A percentile compares a stretch with the other conserved stretches of the same genome.
Evolutionary conservation across 768 basidiomycete genomes (phyloP).

Genomic region (Porphyrellus cyaneotinctus): DNA sequence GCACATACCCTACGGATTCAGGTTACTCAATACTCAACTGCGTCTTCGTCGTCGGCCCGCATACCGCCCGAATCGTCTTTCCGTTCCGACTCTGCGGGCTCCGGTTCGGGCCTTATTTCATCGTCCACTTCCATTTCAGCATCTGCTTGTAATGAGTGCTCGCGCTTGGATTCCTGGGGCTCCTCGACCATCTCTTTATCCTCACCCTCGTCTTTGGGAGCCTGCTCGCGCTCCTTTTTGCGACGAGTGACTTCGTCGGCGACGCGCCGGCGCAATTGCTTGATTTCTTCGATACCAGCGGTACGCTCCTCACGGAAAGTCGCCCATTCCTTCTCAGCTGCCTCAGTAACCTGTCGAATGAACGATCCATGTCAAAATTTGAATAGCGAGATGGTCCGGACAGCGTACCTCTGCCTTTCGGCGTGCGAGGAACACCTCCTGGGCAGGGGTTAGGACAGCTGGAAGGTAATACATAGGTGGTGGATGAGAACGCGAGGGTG

Average conservation of each 20-base stretch:
- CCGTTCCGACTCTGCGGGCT: constrained; percentile 40
- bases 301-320: constrained; percentile 59
- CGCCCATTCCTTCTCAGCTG: constrained; percentile 65
- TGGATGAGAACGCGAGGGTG: constrained; percentile 60
- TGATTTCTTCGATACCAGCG: constrained; percentile 58
- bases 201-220: constrained; percentile 28
- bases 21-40: constrained; percentile 62
- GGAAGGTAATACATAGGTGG: constrained; percentile 79
- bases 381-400: not conserved
- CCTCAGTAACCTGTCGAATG: constrained; percentile 49
- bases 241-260: constrained; percentile 59
- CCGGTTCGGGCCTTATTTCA: constrained; percentile 31
- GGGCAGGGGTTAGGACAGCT: constrained; percentile 58
- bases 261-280: constrained; percentile 56
- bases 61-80: constrained; percentile 51
- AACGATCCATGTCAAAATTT: constrained; percentile 1
- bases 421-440: constrained; percentile 61
- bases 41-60: constrained; percentile 74
- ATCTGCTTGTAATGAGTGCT: constrained; percentile 21
- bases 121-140: constrained; percentile 36
- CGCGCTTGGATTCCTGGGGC: constrained; percentile 14
- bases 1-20: constrained; percentile 26
- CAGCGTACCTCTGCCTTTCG: constrained; percentile 59
- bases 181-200: constrained; percentile 36
- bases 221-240: constrained; percentile 38